Percentiles rank a stretch among this genome's conserved stretches.
These are phyloP conservation scores for Monosporozyma aerobia DNA, from an alignment of 805 yeast genomes.

Conservation along the genomic window DNA sequence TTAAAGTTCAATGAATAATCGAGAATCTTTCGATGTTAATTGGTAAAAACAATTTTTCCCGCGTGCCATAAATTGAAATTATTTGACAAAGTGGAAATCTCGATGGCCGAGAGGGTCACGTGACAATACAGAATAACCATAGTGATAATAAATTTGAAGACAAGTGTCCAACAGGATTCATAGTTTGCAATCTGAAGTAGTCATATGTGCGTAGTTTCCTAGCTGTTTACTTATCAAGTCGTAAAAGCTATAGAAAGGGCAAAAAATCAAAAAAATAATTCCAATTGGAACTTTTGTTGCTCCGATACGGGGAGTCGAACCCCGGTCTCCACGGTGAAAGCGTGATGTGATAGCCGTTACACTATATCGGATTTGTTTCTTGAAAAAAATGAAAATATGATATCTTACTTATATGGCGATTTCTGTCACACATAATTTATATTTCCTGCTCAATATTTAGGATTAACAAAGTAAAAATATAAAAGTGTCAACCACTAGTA, in stretches of 20 bases:
- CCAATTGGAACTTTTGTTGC: background rate
- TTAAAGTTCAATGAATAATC: background rate
- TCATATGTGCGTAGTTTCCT: too few species aligned
- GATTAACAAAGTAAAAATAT: too few species aligned
- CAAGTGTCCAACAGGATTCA: too few species aligned
- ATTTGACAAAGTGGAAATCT: background rate
- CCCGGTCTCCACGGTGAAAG: constrained; percentile 2
- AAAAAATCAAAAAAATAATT: background rate
- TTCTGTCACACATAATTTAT: background rate
- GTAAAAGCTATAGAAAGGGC: background rate
- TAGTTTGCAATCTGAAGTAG: too few species aligned
- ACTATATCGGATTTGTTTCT: constrained; percentile 18
- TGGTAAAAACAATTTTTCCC: background rate
- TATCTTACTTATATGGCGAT: background rate
- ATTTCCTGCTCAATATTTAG: too few species aligned
- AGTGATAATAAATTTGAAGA: too few species aligned
- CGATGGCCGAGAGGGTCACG: background rate
- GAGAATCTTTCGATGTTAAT: background rate
- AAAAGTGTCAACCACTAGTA: too few species aligned
- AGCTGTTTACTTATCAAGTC: too few species aligned
- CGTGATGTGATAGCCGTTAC: constrained; percentile 25
- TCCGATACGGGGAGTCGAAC: constrained; percentile 4
- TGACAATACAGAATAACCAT: background rate
- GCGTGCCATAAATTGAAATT: background rate
- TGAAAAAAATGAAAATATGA: background rate